These are phyloP conservation scores for Colletotrichum echinochloae DNA, from an alignment of 2,329 filamentous ascomycete genomes.

Conservation along the genomic window DNA sequence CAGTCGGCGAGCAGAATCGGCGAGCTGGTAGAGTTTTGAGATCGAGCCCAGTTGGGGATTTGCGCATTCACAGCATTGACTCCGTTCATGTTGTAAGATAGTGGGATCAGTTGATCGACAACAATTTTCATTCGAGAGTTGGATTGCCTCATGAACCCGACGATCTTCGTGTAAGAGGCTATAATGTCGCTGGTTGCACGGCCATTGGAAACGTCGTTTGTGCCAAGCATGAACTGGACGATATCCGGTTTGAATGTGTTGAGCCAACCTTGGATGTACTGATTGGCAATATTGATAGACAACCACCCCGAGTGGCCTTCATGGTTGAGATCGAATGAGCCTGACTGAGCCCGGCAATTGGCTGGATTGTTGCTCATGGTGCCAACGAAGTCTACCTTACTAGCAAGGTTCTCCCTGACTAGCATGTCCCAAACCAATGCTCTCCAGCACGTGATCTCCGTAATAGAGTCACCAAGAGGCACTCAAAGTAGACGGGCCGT, in stretches of 20 bases:
- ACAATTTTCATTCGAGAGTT: conserved; percentile 57
- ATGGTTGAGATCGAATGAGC: conserved; percentile 53
- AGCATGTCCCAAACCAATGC: conserved; percentile 56
- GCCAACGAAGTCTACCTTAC: conserved; percentile 56
- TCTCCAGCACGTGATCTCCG: conserved; percentile 60
- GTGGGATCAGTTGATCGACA: conserved; percentile 56
- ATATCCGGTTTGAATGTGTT: conserved; percentile 53
- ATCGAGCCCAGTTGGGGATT: conserved; percentile 53
- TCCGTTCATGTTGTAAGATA: conserved; percentile 46
- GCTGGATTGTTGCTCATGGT: conserved; percentile 53
- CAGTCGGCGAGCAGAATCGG: conserved; percentile 56
- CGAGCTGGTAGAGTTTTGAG: conserved; percentile 51
- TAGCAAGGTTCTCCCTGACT: conserved; percentile 48
- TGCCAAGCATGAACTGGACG: conserved; percentile 60
- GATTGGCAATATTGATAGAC: conserved; percentile 57
- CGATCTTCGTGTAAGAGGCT: conserved; percentile 55
- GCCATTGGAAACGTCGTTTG: conserved; percentile 55
- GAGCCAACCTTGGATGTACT: conserved; percentile 55
- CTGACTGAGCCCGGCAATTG: conserved; percentile 50
- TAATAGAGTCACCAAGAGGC: conserved; percentile 58
- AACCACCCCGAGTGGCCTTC: conserved; percentile 59
- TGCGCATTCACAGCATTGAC: conserved; percentile 51
- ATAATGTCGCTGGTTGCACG: conserved; percentile 50
- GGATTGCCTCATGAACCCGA: conserved; percentile 50
- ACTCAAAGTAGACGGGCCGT: neutral